Evolutionary conservation across 139 green algal species (phyloP), one percentile per base, ranked within the genome.

Genomic region (Micractinium conductrix): DNA sequence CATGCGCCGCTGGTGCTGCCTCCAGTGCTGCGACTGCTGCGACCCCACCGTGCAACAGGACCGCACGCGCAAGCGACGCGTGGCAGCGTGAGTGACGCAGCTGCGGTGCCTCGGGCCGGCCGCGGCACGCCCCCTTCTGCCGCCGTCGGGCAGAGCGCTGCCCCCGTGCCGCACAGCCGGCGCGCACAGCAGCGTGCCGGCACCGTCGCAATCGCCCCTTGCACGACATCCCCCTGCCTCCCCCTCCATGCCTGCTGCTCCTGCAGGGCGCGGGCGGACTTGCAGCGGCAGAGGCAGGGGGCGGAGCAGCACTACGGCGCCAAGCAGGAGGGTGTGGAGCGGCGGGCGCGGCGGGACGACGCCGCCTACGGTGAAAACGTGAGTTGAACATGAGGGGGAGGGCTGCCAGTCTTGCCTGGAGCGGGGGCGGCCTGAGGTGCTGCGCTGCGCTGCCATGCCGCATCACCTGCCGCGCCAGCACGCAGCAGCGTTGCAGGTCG

Each of bases 1-100:
- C 72, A 89, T 89, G 85, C 85, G 62, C 30, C 81, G 85, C 75
- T 89, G 81, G 40, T 89, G 85, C 75, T 88, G 80, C 75, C 65
- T 81, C 73, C 81, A 84, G 70, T 89, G 85, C 81, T 89, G 79
- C 80, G 80, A 79, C 67, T 80, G 69, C 85, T 80, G 74, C 73
- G 85, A 87, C 75, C 69, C 67, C 8, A 76, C 60, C 10, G 43
- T 72, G 22, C 35, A 84, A 33, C 40, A 40, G 16, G 84, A 88
- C 68, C 65, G 78, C 16, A 74, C 55, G 4, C 74, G 84, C 16
- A 73, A 71, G 45, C 44, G 38, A 9, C 60, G 84, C 0, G 84
- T 84, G 40, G 21, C 58, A 12, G 28, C 28, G 84, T 88, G 76
- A 84, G 75, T 84, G 70, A 21, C 37, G n/a, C 30, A 33, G 30